Percentiles rank a stretch among this genome's conserved stretches.
Conservation (phyloP, 2,329 filamentous ascomycete species). For the Chrysoporthe austroafricana region DNA sequence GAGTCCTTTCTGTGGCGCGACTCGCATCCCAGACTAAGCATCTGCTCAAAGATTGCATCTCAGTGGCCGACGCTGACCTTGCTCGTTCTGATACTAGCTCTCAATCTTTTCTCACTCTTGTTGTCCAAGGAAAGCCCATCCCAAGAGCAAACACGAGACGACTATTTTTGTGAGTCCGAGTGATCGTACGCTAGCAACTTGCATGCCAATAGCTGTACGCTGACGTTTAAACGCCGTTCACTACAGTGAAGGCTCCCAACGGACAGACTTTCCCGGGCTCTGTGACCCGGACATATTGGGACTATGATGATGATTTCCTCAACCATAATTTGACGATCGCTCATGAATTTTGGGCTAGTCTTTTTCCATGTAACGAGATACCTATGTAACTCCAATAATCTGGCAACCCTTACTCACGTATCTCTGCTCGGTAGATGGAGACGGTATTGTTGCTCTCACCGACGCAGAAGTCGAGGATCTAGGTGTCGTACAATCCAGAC, state of each 20-base stretch:
- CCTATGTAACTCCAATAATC: not conserved
- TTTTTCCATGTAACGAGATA: not conserved
- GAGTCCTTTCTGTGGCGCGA: not conserved
- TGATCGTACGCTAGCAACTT: not conserved
- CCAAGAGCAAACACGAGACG: not conserved
- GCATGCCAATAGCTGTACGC: not conserved
- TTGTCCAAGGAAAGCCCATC: not conserved
- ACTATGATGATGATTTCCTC: not conserved
- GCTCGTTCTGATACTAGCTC: not conserved
- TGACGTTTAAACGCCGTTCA: not conserved
- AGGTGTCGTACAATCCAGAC: not conserved
- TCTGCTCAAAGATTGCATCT: not conserved
- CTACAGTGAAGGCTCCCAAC: not conserved
- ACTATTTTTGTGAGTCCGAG: not conserved
- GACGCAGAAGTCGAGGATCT: not conserved
- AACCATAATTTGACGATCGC: not conserved
- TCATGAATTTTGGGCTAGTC: not conserved
- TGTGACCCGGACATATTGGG: not conserved
- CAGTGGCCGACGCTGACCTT: not conserved
- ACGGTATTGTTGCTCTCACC: not conserved
- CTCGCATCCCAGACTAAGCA: not conserved
- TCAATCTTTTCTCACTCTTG: not conserved
- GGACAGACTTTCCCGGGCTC: not conserved
- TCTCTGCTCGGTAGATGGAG: not conserved
- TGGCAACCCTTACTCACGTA: not conserved